Evolutionary conservation across 352 stramenopile genomes (phyloP), one percentile per base, ranked within the genome.

Genomic region (Globisporangium cystogenes): DNA sequence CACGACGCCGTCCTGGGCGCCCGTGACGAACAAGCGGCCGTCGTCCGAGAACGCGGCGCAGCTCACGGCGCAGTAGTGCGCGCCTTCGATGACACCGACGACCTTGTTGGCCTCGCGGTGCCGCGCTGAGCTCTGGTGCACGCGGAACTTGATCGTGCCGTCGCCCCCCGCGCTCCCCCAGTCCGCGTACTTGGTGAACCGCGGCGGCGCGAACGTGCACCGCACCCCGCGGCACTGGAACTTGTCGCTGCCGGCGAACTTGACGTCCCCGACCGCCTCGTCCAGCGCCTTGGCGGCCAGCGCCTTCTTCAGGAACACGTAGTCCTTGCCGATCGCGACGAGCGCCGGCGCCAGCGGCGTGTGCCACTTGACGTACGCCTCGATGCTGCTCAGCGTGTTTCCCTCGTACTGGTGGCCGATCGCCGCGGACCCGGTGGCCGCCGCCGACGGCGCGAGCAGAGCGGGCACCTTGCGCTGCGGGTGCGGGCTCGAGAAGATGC

Each of bases 291-390:
- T 72, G 0, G 59, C 43, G 4, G 64, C 54, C 0, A 68, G 57
- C 8, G 69, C 55, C 23, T 90, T 90, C 51, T 82, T 86, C 3
- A 92, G 46, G 20, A 87, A 82, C 0, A 87, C 76, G 16, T 89
- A 92, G 27, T 89, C 79, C 35, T 92, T 90, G 5, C 82, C 79
- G 31, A 92, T 86, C 0, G 78, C 73, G 5, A 92, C 68, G 0
- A 92, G 60, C 14, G 82, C 65, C 6, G 82, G 82, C 0, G 82
- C 76, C 18, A 92, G 60, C 29, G 74, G 72, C 0, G 72, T 82
- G 39, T 92, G 75, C 82, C 82, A 92, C 46, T 90, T 92, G 16
- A 90, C 62, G 48, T 76, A 92, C 10, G 74, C 52, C 48, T 92
- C 82, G 14, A 92, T 79, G 23, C 57, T 82, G 37, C 68, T 79